Base-by-base conservation (phyloP, 768 basidiomycete genomes). In the Pleurotus tuber-regium region DNA sequence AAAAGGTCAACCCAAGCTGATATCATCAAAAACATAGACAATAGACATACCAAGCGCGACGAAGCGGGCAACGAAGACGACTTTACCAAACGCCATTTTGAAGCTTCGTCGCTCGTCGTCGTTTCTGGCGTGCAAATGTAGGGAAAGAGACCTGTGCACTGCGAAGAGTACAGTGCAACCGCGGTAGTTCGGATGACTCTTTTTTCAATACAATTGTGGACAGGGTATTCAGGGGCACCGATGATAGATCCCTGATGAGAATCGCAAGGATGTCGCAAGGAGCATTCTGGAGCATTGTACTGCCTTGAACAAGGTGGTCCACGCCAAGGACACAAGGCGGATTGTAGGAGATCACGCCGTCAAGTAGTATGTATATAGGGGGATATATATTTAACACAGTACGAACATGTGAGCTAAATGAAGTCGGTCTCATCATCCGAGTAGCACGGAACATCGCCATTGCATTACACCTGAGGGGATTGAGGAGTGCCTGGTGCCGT, bases 51-150 rank as follows among this genome's bases (percentile, higher is more conserved):
- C 31, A 24, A 48, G n/a, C 6, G 31, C 31, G n/a, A 48, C 23
- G 23, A 18, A 48, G 30, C 46, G 46, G 16, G 31, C n/a, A 29
- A 48, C 35, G 46, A 33, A 48, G 16, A 48, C 46, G 19, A 48
- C 24, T 35, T 24, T 48, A 6, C 46, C 46, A 10, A 48, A 21
- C 4, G 30, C 10, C 46, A 48, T 48, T n/a, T 16, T 19, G 46
- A 19, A 4, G 10, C 31, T 14, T 14, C 23, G n/a, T 35, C 21
- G 40, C 6, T 8, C 3, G 40, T 42, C 8, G 40, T 42, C 40
- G 40, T 42, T 3, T n/a, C 7, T 12, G 23, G 23, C 12, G 40
- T 7, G 40, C 7, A 42, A 21, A 23, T 19, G 16, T 19, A 11
- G 39, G 40, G 23, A 23, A 42, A 42, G 40, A 16, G 40, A 19